A percentile compares a stretch with the other conserved stretches of the same genome.
phyloP scores from a whole-genome alignment of 768 basidiomycete species.

The Leccinellum albellum region DNA sequence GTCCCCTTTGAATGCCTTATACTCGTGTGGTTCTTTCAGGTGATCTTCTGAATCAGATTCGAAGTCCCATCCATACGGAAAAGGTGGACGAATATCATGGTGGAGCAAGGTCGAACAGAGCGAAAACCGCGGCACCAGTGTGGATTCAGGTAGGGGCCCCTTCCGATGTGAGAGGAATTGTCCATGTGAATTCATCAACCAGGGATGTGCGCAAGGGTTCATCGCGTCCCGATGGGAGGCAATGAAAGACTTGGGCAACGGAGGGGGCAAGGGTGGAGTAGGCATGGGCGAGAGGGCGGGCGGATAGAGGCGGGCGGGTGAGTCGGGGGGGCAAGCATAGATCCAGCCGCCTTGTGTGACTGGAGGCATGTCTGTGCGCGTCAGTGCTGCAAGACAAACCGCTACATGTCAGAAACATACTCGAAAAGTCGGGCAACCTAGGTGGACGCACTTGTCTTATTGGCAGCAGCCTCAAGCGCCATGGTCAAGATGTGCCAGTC shows the following conservation, averaged over 20 bases:
- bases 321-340: conserved; percentile 17
- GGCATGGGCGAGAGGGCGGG: conserved; percentile 25
- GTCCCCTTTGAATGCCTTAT: conserved; percentile 42
- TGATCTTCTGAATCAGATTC: conserved; percentile 26
- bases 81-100: conserved; percentile 51
- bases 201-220: conserved; percentile 37
- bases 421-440: neutral
- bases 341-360: conserved; percentile 25
- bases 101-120: conserved; percentile 49
- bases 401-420: neutral
- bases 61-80: conserved; percentile 45
- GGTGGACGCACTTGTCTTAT: conserved; percentile 23
- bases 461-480: conserved; percentile 26
- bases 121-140: conserved; percentile 51
- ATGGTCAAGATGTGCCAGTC: conserved; percentile 22
- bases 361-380: conserved; percentile 32
- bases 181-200: conserved; percentile 40
- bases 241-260: conserved; percentile 30
- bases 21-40: neutral
- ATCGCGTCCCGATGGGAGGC: conserved; percentile 34
- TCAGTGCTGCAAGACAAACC: conserved; percentile 23
- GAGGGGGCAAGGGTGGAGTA: neutral
- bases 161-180: conserved; percentile 46
- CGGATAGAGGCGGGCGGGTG: conserved; percentile 27
- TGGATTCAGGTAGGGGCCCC: conserved; percentile 43